Evolutionary conservation across 306 rosid genomes (phyloP).

Genomic region (Sophora flavescens): DNA sequence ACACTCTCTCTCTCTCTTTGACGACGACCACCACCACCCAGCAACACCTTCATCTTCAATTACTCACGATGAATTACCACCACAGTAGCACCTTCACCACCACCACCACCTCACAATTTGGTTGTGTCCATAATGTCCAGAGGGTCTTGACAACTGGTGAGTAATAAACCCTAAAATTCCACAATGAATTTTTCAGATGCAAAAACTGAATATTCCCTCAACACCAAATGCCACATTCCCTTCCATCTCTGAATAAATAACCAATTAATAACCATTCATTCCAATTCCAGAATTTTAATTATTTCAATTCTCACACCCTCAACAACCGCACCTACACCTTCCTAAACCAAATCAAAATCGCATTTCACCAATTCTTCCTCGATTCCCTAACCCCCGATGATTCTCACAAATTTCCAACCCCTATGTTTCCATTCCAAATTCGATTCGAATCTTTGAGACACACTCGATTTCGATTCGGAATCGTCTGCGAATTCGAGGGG

Average conservation of each 20-base stretch:
- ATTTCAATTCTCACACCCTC: conserved; percentile 59
- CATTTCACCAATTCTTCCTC: conserved; percentile 43
- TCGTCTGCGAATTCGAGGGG: conserved; percentile 34
- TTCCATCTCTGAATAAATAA: too few species aligned
- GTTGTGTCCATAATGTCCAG: too few species aligned
- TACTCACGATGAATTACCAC: too few species aligned
- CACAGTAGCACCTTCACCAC: too few species aligned
- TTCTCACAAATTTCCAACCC: conserved; percentile 41
- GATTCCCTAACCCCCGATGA: conserved; percentile 30
- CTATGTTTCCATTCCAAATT: conserved; percentile 71
- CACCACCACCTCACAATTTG: too few species aligned
- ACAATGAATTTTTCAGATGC: not conserved
- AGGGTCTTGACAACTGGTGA: too few species aligned
- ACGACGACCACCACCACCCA: too few species aligned
- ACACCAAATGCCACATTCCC: too few species aligned
- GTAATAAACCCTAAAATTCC: too few species aligned
- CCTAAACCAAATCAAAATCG: conserved; percentile 56
- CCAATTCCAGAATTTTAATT: not conserved
- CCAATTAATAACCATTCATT: not conserved
- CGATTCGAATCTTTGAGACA: conserved; percentile 48
- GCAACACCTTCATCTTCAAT: too few species aligned
- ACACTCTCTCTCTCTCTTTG: too few species aligned
- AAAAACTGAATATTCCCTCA: not conserved
- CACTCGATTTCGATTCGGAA: conserved; percentile 40
- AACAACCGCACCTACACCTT: conserved; percentile 65